phyloP scores from a whole-genome alignment of 352 stramenopile species.

The Pseudoperonospora humuli region DNA sequence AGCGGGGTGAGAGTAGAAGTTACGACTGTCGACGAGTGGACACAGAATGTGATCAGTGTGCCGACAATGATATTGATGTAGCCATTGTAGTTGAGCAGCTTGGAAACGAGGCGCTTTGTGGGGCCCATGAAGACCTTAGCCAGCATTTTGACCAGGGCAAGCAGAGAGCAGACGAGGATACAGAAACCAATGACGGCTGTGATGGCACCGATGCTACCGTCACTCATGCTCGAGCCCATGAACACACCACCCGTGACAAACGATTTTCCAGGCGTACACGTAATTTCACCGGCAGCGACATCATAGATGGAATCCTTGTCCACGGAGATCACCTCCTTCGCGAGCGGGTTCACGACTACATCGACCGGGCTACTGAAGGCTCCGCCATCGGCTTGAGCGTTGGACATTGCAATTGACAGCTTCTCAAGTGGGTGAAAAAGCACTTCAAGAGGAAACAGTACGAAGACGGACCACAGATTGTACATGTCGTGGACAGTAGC shows the following conservation, averaged over 20 bases:
- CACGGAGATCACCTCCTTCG: constrained; percentile 26
- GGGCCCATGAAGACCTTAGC: constrained; percentile 68
- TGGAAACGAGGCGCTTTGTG: constrained; percentile 80
- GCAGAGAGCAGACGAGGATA: constrained; percentile 38
- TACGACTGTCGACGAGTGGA: constrained; percentile 89
- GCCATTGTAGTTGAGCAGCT: constrained; percentile 85
- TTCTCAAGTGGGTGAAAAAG: constrained; percentile 50
- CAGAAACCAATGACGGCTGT: constrained; percentile 37
- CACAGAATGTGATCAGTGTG: constrained; percentile 71
- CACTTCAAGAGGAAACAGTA: constrained; percentile 69
- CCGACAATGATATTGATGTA: constrained; percentile 87
- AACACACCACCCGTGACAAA: constrained; percentile 41
- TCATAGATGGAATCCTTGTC: constrained; percentile 36
- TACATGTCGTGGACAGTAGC: constrained; percentile 72
- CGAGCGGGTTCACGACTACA: constrained; percentile 32
- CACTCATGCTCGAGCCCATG: constrained; percentile 20
- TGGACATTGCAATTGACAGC: constrained; percentile 40
- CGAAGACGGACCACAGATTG: constrained; percentile 81
- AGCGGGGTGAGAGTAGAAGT: constrained; percentile 86
- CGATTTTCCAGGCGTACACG: constrained; percentile 18
- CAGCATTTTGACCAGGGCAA: constrained; percentile 45
- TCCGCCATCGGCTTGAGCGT: constrained; percentile 24
- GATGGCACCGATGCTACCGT: constrained; percentile 41
- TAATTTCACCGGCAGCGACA: constrained; percentile 21
- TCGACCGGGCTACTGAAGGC: constrained; percentile 41